Evolutionary conservation across 139 green algal genomes (phyloP), one percentile per base, ranked within the genome.

Genomic region (Zygnema cylindricum): DNA sequence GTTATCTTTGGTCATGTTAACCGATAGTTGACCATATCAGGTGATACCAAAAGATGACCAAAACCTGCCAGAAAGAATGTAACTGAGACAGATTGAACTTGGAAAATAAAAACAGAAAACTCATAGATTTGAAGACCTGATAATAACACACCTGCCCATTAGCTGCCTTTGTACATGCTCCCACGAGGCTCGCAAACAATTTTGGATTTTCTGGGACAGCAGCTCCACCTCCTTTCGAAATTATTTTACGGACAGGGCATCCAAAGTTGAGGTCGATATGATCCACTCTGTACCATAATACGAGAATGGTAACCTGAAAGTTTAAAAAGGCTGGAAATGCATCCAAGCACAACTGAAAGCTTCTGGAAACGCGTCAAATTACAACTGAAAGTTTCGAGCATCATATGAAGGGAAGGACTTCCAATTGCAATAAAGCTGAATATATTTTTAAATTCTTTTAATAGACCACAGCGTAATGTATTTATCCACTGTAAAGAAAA

Each of bases 261-360:
- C 92, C 93, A 49, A 95, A 95, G 40, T 95, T 95, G 7, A 95
- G 54, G 79, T 95, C 93, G 35, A 95, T 91, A 71, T 95, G 93
- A 0, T 91, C 55, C 43, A 92, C 93, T n/a, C 93, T 84, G 77
- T 16, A 79, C 7, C 71, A 40, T 23, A 79, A 16, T 7, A 11
- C 7, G 71, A 16, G 36, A 79, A 16, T 79, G 71, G 73, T 11
- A 81, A 55, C 32, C 23, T 25, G 54, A 39, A 35, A 39, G 69
- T 25, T 11, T 1, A 55, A 7, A 84, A 3, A 32, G 36, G 11
- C 25, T 73, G 30, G 57, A 25, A 30, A 30, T 30, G 30, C 57
- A 73, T 73, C 30, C 30, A 25, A 73, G 30, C 25, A 73, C 25
- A 73, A 30, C 25, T 73, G 30, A 30, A 25, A 30, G 57, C 25